Evolutionary conservation across 768 basidiomycete genomes (phyloP), one percentile per base, ranked within the genome.

Genomic region (Cantharellus cinnabarinus): DNA sequence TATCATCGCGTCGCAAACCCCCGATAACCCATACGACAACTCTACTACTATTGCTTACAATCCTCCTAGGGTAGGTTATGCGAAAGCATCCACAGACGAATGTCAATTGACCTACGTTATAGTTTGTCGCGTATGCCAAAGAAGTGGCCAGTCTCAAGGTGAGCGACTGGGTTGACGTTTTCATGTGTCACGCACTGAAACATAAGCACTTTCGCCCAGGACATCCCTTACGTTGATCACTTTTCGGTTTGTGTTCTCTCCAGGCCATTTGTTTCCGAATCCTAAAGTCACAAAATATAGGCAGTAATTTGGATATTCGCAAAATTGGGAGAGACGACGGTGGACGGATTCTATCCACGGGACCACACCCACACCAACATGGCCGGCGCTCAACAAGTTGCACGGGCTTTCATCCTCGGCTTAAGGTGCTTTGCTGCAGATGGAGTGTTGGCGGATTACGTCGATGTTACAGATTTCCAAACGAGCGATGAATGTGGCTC

Each of bases 1-100:
- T 39, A 76, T 78, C 58, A 66, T 77, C 5, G 74, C 74, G 7
- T 73, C 75, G 2, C 74, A 74, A 60, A 77, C 77, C 2, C 76
- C 77, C 4, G 66, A 70, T 62, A 74, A 77, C 64, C 68, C 68
- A 40, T 78, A 74, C 74, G 58, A 62, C 35, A 58, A 58, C 51
- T 7, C 54, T 38, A 51, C 62, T 29, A 61, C 65, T 29, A 62
- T 65, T 51, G 71, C 74, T 37, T 63, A 62, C n/a, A 66, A 72
- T n/a, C 67, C 68, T 10, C 68, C 72, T 7, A 70, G 76, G 20
- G 77, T 61, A 59, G 20, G 58, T 41, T 15, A 14, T n/a, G 15
- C 20, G 14, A 42, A 67, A 54, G 7, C 52, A 37, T 7, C 52
- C 38, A 54, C 14, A 10, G 10, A 10, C 7, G 52, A 37, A 7